Evolutionary conservation across 139 green algal genomes (phyloP), one percentile per base, ranked within the genome.

Genomic region (Coelastrella sp.): DNA sequence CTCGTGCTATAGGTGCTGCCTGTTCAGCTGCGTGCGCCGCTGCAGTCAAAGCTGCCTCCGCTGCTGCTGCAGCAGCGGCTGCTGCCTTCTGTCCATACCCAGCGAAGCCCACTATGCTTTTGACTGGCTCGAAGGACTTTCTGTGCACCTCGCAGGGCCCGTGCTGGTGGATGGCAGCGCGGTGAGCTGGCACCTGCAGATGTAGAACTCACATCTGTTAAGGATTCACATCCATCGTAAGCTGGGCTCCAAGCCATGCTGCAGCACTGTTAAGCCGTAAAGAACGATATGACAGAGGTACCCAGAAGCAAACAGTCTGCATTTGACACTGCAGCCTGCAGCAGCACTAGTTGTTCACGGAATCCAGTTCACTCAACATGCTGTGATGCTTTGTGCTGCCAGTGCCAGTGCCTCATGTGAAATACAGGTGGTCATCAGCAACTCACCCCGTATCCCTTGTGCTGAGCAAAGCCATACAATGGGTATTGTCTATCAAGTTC

Each of bases 81-180:
- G 14, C 32, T 19, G 82, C 64, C n/a, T 64, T 65, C 32, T 87
- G 64, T n/a, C 64, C 32, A 47, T 87, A 87, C 22, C 82, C 82
- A 10, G 82, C 64, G 85, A 73, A 85, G 4, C 91, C 90, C 16
- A 80, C 92, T 64, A 94, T 91, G 79, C 87, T 64, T 17, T 90
- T 92, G 61, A 99, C 87, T 2, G 97, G 97, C 78, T 96, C 92
- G 91, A 99, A 99, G 16, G 93, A 97, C 82, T 92, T 90, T 0
- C 97, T 88, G 93, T 99, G 97, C 22, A 96, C 94, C 0, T 88
- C 56, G 73, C 95, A 98, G 2, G 97, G 95, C 4, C 97, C 97
- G 75, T 96, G 95, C 80, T 92, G 74, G 13, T 92, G 73, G 3
- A 99, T 93, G 0, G 97, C 97, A 79, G 88, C 92, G 74, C 96